Evolutionary conservation across 768 basidiomycete species (phyloP), one percentile per base, ranked within the genome.

Genomic region (Hericium erinaceus): DNA sequence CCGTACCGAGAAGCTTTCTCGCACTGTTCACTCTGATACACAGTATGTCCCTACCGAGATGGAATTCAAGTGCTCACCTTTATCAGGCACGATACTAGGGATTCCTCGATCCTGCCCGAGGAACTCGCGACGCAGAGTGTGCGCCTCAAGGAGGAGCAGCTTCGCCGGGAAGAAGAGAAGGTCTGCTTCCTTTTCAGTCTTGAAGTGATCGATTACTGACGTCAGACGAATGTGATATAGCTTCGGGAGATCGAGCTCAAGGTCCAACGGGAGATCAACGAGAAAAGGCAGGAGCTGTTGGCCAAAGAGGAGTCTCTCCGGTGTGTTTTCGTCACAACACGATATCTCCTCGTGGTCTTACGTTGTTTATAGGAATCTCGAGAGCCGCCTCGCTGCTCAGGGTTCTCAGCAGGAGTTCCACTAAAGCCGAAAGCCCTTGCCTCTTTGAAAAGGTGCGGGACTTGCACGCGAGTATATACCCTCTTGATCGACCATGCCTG

Each of bases 241-340:
- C 80, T 99, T 63, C 92, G 95, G 61, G 97, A 99, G 75, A 90
- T 98, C 72, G 97, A 99, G 72, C 82, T 98, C 72, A 95, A 93
- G 72, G 93, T 98, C 28, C 95, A 98, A 73, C 83, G 97, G 52
- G 97, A 99, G 77, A 92, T 99, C 72, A 92, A 90, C 69, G 91
- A 98, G 78, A 95, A 95, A 77, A 80, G 94, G 67, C 95, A 98
- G 70, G 95, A 98, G 69, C 75, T 98, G 60, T 74, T 97, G 66
- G 97, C 95, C 41, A 97, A 95, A 71, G 95, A 97, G 70, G 95
- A 97, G 72, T 89, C 90, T 48, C 87, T 92, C 66, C 82, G 89
- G 88, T 89, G 60, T 55, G 80, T 56, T n/a, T 55, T 16, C 16
- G 39, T 52, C 24, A 52, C 39, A 37, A 28, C 39, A 6, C 2